Evolutionary conservation across 306 rosid species (phyloP).

Genomic region (Arachis stenosperma): DNA sequence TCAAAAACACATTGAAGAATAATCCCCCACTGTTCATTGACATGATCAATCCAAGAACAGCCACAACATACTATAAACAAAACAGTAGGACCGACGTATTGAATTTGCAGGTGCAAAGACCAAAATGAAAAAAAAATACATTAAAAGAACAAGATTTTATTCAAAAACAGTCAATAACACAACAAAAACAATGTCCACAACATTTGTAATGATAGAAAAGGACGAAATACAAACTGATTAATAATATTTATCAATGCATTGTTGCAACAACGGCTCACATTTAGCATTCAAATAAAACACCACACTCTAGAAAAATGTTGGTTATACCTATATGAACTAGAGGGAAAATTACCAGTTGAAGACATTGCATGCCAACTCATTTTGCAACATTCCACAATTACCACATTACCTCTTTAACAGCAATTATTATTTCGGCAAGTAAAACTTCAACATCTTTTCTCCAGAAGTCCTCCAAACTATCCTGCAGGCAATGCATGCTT

Average conservation of each 20-base stretch:
- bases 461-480: constrained; percentile 39
- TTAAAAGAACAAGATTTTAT: neutral
- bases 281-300: neutral
- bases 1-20: constrained; percentile 15
- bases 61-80: neutral
- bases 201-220: neutral
- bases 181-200: neutral
- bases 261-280: neutral
- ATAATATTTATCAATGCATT: neutral
- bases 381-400: constrained; percentile 1
- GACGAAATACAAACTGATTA: neutral
- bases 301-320: neutral
- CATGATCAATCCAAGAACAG: constrained; percentile 5
- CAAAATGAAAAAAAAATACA: neutral
- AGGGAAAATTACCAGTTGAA: neutral
- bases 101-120: neutral
- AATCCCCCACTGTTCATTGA: neutral
- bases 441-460: constrained; percentile 42
- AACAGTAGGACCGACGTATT: neutral
- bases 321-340: neutral
- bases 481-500: constrained; percentile 38
- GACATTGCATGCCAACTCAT: constrained; percentile 4
- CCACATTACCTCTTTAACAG: constrained; percentile 82
- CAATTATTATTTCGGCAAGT: constrained; percentile 88
- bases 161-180: neutral